Conservation (phyloP, 2,329 filamentous ascomycete species). For the Penicillium sp. region DNA sequence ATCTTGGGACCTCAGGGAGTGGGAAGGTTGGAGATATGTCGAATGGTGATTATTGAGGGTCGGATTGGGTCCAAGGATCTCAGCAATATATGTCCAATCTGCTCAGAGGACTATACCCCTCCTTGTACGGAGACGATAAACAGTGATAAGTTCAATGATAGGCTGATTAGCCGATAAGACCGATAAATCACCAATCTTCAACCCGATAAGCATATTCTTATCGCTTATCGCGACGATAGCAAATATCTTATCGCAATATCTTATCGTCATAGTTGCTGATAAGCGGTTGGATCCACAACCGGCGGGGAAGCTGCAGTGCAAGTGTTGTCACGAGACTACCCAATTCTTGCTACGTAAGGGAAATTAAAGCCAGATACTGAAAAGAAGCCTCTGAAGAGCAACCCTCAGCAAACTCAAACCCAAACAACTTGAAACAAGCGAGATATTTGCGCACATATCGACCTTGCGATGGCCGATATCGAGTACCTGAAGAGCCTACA, state of each 20-base stretch:
- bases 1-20: neutral
- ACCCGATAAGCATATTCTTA: neutral
- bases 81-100: neutral
- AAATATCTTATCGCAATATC: neutral
- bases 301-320: neutral
- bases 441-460: neutral
- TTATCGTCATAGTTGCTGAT: neutral
- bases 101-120: neutral
- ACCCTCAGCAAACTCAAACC: neutral
- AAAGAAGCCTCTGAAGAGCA: neutral
- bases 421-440: neutral
- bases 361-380: neutral
- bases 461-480: constrained; percentile 16
- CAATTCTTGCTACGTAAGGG: neutral
- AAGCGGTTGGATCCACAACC: neutral
- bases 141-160: neutral
- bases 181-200: neutral
- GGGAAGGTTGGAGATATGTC: neutral
- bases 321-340: neutral
- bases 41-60: neutral
- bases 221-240: neutral
- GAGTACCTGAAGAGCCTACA: constrained; percentile 27
- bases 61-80: neutral
- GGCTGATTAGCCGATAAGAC: neutral
- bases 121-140: neutral